phyloP scores from a whole-genome alignment of 2,329 filamentous ascomycete species.

The Colletotrichum tropicale region DNA sequence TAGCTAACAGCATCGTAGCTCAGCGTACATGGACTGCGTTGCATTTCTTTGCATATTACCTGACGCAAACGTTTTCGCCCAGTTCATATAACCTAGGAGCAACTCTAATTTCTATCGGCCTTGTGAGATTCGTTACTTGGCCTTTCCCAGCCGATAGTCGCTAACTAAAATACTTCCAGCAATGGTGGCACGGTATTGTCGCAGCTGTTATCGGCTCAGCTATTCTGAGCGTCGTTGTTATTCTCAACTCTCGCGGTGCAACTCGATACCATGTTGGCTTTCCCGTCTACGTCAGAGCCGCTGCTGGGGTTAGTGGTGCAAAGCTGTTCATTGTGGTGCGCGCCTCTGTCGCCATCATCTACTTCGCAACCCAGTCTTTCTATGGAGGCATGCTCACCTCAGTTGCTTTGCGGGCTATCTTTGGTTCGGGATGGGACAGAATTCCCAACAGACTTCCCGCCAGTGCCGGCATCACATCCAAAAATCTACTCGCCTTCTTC shows the following conservation, averaged over 20 bases:
- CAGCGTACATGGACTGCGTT: constrained; percentile 26
- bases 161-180: not conserved
- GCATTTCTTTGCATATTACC: constrained; percentile 35
- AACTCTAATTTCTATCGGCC: constrained; percentile 31
- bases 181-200: constrained; percentile 35
- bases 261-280: constrained; percentile 39
- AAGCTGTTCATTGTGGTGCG: constrained; percentile 41
- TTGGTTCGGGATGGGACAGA: constrained; percentile 38
- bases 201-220: constrained; percentile 22
- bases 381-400: constrained; percentile 35
- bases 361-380: constrained; percentile 39
- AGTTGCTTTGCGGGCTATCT: constrained; percentile 40
- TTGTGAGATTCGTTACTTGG: constrained; percentile 18
- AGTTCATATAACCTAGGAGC: constrained; percentile 36
- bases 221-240: constrained; percentile 33
- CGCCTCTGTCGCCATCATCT: constrained; percentile 39
- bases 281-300: constrained; percentile 35
- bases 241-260: constrained; percentile 36
- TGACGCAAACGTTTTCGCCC: constrained; percentile 35
- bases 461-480: constrained; percentile 51
- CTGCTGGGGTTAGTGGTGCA: constrained; percentile 38
- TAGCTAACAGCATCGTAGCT: not conserved
- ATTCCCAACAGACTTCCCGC: constrained; percentile 37
- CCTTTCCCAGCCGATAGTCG: not conserved
- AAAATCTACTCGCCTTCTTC: constrained; percentile 57